phyloP scores from a whole-genome alignment of 2,329 filamentous ascomycete genomes.

The Hymenoscyphus fructigenus region DNA sequence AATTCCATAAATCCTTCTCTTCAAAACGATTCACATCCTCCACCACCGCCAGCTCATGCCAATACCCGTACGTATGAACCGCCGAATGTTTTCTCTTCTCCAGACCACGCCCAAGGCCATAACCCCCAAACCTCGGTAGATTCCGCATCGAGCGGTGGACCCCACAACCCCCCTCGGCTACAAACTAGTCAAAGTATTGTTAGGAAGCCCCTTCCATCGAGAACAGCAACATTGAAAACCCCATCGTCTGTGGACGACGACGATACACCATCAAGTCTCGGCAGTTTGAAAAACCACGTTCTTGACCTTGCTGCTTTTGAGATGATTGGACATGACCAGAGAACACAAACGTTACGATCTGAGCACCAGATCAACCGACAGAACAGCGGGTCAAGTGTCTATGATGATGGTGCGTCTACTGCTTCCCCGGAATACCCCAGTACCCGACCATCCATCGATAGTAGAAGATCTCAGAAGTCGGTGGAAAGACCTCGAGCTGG shows the following conservation, averaged over 20 bases:
- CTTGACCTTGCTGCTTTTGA: constrained; percentile 52
- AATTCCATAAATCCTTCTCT: constrained; percentile 15
- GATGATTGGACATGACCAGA: constrained; percentile 25
- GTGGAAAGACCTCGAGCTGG: constrained; percentile 73
- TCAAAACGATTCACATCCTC: constrained; percentile 10
- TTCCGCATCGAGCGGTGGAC: constrained; percentile 26
- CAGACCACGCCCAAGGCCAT: constrained; percentile 21
- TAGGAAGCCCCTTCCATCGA: constrained; percentile 53
- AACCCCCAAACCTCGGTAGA: constrained; percentile 23
- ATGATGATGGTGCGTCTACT: constrained; percentile 63
- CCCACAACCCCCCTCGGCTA: constrained; percentile 24
- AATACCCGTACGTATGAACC: constrained; percentile 24
- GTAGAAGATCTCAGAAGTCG: constrained; percentile 49
- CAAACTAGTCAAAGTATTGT: constrained; percentile 46
- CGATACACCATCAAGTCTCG: constrained; percentile 40
- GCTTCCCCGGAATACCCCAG: constrained; percentile 78
- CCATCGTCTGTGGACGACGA: constrained; percentile 37
- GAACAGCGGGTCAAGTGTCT: constrained; percentile 40
- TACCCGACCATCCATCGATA: constrained; percentile 42
- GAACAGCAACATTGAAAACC: constrained; percentile 40
- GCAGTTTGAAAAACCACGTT: constrained; percentile 43
- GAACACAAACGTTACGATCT: constrained; percentile 17
- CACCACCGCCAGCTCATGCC: constrained; percentile 9
- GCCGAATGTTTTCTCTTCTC: constrained; percentile 18
- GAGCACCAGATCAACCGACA: constrained; percentile 37